A percentile compares a stretch with the other conserved stretches of the same genome.
phyloP scores from a whole-genome alignment of 805 yeast species.

The Metschnikowia lachancei region DNA sequence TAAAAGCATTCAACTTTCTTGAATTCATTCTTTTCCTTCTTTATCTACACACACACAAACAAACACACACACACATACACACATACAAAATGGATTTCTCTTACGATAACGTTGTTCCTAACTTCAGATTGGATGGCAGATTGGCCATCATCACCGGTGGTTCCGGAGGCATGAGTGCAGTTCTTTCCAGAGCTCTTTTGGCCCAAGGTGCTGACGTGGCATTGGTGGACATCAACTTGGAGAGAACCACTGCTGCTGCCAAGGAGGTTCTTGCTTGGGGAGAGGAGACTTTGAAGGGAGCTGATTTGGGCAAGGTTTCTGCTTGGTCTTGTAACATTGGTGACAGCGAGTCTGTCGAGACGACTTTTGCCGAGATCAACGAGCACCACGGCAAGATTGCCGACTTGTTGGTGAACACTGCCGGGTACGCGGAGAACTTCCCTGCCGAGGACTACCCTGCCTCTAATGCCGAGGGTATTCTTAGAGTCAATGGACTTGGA shows the following conservation, averaged over 20 bases:
- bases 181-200: slow-evolving; percentile 60
- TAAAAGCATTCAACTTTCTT: background rate
- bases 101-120: slow-evolving; percentile 52
- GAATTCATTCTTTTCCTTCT: slow-evolving; percentile 1
- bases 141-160: slow-evolving; percentile 78
- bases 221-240: slow-evolving; percentile 63
- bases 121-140: slow-evolving; percentile 65
- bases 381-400: slow-evolving; percentile 60
- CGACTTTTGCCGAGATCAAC: slow-evolving; percentile 51
- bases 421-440: slow-evolving; percentile 82
- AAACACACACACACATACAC: background rate
- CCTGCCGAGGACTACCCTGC: slow-evolving; percentile 78
- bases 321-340: slow-evolving; percentile 77
- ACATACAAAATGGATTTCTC: slow-evolving; percentile 25
- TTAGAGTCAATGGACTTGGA: slow-evolving; percentile 73
- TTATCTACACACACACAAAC: background rate
- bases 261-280: slow-evolving; percentile 49
- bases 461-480: slow-evolving; percentile 60
- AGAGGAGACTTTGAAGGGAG: slow-evolving; percentile 37
- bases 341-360: slow-evolving; percentile 57
- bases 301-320: slow-evolving; percentile 43
- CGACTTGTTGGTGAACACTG: slow-evolving; percentile 67
- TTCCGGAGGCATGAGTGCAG: slow-evolving; percentile 72
- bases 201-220: slow-evolving; percentile 80
- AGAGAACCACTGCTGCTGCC: slow-evolving; percentile 56